Conservation (phyloP, 2,329 filamentous ascomycete genomes). For the Neocucurbitaria cava region DNA sequence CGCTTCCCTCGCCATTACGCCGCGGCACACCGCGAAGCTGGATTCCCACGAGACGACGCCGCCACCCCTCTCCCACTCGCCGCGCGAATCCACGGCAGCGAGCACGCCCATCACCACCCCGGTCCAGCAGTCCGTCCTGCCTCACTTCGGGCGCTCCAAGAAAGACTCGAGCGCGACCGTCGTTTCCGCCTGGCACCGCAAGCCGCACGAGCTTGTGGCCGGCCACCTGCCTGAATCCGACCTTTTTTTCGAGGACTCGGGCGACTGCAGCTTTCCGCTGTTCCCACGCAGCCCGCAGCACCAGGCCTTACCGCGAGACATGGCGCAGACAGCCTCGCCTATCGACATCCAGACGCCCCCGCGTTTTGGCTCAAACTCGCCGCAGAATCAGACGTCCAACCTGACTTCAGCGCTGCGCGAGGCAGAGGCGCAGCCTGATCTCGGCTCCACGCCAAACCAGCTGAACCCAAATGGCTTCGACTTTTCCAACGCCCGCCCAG, state of each 20-base stretch:
- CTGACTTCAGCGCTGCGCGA: conserved; percentile 67
- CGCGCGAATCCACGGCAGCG: conserved; percentile 60
- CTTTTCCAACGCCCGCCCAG: conserved; percentile 38
- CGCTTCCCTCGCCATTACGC: conserved; percentile 9
- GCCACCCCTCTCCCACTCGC: conserved; percentile 61
- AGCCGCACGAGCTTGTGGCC: conserved; percentile 44
- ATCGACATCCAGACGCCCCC: conserved; percentile 65
- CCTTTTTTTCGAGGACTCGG: conserved; percentile 50
- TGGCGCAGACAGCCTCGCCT: conserved; percentile 62
- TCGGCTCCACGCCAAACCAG: conserved; percentile 50
- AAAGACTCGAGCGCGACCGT: conserved; percentile 46
- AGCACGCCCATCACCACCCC: conserved; percentile 57
- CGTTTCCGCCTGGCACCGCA: conserved; percentile 55
- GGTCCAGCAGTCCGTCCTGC: conserved; percentile 49
- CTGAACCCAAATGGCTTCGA: conserved; percentile 46
- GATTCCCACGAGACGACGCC: conserved; percentile 60
- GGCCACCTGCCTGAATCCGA: conserved; percentile 42
- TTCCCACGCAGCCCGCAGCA: conserved; percentile 44
- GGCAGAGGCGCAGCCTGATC: conserved; percentile 46
- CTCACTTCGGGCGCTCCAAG: conserved; percentile 49
- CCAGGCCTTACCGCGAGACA: conserved; percentile 45
- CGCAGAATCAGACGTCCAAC: conserved; percentile 68
- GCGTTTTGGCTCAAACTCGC: conserved; percentile 64
- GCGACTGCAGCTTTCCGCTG: conserved; percentile 51
- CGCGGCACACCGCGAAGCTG: conserved; percentile 55